A percentile compares a stretch with the other conserved stretches of the same genome.
phyloP scores from a whole-genome alignment of 164 flowering plant species.

The Vitis labrusca region DNA sequence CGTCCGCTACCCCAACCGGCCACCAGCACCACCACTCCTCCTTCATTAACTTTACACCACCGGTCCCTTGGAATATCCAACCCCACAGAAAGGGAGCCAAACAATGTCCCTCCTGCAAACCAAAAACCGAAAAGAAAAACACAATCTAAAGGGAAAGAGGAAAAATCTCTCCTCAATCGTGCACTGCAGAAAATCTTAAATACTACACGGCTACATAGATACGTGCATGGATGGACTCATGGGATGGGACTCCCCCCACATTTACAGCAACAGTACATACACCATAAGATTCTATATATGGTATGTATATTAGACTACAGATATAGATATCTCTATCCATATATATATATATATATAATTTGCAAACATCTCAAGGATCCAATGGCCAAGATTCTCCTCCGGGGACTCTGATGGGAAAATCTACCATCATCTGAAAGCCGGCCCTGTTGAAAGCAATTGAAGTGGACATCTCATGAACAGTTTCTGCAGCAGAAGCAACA shows the following conservation, averaged over 20 bases:
- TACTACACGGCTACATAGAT: neutral
- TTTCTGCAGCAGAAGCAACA: conserved; percentile 4
- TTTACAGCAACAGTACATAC: neutral
- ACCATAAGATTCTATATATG: neutral
- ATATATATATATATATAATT: neutral
- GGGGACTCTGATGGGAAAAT: conserved; percentile 20
- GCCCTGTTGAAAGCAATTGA: conserved; percentile 37
- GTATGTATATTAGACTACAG: neutral
- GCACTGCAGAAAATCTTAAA: neutral
- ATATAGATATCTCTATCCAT: no score
- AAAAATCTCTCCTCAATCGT: neutral
- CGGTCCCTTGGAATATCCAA: no score
- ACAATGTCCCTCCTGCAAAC: no score
- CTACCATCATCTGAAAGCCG: conserved; percentile 33
- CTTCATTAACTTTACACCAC: no score
- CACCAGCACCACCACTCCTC: no score
- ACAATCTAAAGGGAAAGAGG: no score
- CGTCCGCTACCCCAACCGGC: no score
- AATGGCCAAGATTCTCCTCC: conserved; percentile 33
- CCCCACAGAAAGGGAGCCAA: no score
- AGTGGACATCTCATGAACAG: conserved; percentile 36
- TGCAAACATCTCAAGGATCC: neutral
- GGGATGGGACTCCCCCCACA: neutral
- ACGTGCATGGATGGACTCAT: neutral
- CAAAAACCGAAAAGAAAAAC: no score